A percentile compares a stretch with the other conserved stretches of the same genome.
Evolutionary conservation across 2,329 filamentous ascomycete species (phyloP).

Genomic region (Diaporthe longicolla): DNA sequence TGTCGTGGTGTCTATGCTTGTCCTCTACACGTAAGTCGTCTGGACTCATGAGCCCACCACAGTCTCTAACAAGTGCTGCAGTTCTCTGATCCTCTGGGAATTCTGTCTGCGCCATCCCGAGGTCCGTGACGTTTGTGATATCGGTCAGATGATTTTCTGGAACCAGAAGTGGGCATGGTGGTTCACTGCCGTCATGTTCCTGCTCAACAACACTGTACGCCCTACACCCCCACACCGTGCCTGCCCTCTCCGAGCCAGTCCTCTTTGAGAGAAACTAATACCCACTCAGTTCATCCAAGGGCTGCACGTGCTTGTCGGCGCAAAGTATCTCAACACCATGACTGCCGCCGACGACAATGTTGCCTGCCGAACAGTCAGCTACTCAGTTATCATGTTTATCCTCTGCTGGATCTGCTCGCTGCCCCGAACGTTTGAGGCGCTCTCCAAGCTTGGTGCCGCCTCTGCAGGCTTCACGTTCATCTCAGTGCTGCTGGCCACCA

Average conservation of each 20-base stretch:
- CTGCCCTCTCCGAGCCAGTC: background rate
- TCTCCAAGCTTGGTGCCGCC: conserved; percentile 83
- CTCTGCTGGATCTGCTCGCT: conserved; percentile 85
- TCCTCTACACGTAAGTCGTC: conserved; percentile 85
- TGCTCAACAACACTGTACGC: conserved; percentile 84
- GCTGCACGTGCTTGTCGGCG: conserved; percentile 86
- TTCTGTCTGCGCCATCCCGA: conserved; percentile 94
- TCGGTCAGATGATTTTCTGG: conserved; percentile 96
- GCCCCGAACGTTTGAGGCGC: conserved; percentile 85
- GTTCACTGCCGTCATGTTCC: conserved; percentile 85
- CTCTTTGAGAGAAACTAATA: background rate
- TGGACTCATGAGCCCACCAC: conserved; percentile 64
- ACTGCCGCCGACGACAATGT: conserved; percentile 75
- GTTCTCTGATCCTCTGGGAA: conserved; percentile 72
- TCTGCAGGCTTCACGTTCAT: conserved; percentile 92
- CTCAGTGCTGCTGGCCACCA: conserved; percentile 85
- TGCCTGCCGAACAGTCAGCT: conserved; percentile 81
- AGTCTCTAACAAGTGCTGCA: conserved; percentile 41
- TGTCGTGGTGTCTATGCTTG: conserved; percentile 80
- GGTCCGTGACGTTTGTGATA: conserved; percentile 92
- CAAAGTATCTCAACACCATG: conserved; percentile 93
- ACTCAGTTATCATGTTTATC: conserved; percentile 80
- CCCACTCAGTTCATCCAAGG: conserved; percentile 53
- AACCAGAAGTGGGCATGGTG: conserved; percentile 81
- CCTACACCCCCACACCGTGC: background rate